These are phyloP conservation scores for Astrocystis sublimbata DNA, from an alignment of 495 filamentous ascomycete species.

Conservation along the genomic window DNA sequence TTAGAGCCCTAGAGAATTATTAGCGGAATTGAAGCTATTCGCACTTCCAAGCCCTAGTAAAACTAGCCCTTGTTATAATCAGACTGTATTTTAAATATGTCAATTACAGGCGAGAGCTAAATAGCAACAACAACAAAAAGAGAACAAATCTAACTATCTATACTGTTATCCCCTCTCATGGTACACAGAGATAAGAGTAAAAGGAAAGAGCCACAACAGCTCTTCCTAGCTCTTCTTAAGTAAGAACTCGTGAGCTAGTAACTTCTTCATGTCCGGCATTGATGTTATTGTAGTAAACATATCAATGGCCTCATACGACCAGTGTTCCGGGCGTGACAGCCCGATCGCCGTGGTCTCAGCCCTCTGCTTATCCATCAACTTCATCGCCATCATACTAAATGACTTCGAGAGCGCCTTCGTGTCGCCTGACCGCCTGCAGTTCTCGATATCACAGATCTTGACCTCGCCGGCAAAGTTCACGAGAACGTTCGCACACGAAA, in stretches of 20 bases:
- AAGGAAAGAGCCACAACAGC: neutral
- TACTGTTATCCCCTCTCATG: neutral
- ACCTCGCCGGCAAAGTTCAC: constrained; percentile 4
- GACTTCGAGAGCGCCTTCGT: neutral
- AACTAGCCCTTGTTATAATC: no score
- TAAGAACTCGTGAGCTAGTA: neutral
- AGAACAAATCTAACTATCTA: neutral
- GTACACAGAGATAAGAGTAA: neutral
- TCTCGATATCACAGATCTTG: constrained; percentile 1
- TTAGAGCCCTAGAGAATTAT: no score
- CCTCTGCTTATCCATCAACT: neutral
- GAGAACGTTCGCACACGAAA: constrained; percentile 4
- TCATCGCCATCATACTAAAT: neutral
- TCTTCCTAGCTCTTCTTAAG: neutral
- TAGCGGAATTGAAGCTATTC: no score
- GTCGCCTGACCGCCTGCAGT: neutral
- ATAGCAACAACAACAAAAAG: no score
- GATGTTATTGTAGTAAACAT: neutral
- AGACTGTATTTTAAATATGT: no score
- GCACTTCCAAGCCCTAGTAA: no score
- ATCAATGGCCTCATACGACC: neutral
- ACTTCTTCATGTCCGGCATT: neutral
- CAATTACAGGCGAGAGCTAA: no score
- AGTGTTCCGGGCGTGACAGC: neutral
- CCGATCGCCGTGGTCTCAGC: neutral